These are phyloP conservation scores for Pythium phragmiticola DNA, from an alignment of 352 stramenopile genomes.

Conservation along the genomic window DNA sequence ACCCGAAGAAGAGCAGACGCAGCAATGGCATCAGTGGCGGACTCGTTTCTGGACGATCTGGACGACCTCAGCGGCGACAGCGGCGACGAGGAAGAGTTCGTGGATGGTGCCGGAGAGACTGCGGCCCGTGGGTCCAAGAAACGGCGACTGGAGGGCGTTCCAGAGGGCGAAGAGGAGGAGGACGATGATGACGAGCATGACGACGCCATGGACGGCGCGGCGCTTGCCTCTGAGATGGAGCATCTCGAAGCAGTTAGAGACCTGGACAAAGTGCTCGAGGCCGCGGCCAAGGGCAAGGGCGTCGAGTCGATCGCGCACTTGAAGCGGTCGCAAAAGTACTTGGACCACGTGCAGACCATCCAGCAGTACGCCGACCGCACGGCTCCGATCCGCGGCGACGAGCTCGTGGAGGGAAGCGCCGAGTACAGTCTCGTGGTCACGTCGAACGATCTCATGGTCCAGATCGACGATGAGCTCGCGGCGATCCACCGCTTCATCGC, in stretches of 20 bases:
- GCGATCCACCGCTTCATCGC: conserved; percentile 90
- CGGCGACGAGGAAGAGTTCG: conserved; percentile 62
- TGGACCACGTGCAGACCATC: conserved; percentile 69
- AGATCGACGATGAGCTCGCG: conserved; percentile 93
- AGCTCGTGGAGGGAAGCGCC: conserved; percentile 56
- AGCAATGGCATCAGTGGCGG: conserved; percentile 78
- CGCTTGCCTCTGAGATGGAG: background rate
- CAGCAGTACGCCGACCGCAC: conserved; percentile 46
- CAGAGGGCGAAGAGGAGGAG: conserved; percentile 23
- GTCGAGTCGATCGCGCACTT: conserved; percentile 64
- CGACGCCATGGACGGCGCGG: conserved; percentile 17
- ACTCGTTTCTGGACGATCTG: conserved; percentile 89
- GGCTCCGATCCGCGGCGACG: conserved; percentile 29
- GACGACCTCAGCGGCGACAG: conserved; percentile 85
- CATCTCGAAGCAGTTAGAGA: conserved; percentile 21
- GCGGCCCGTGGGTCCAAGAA: conserved; percentile 18
- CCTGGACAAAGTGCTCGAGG: conserved; percentile 41
- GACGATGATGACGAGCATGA: conserved; percentile 29
- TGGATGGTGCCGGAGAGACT: conserved; percentile 11
- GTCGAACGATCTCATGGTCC: conserved; percentile 91
- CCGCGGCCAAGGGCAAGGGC: conserved; percentile 46
- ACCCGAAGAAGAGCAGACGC: background rate
- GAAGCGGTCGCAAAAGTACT: conserved; percentile 72
- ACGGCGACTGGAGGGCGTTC: conserved; percentile 13
- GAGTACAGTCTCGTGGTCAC: conserved; percentile 88